Evolutionary conservation across 2,329 filamentous ascomycete species (phyloP).

Genomic region (Claviceps sorghi): DNA sequence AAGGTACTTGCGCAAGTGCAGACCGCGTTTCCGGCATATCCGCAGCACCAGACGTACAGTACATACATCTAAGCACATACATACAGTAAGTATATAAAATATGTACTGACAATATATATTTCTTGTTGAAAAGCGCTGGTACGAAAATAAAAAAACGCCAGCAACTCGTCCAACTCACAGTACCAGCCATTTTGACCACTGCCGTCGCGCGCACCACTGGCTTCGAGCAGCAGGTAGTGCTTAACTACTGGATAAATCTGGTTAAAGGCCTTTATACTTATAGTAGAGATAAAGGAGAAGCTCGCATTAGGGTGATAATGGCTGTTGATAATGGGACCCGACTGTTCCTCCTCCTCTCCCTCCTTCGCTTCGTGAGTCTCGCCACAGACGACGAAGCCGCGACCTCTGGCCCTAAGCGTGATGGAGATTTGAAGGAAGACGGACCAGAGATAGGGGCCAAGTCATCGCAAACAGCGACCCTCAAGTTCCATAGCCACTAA

Average conservation of each 20-base stretch:
- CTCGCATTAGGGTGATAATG: conserved; percentile 96
- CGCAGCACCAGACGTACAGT: neutral
- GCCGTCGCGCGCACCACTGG: conserved; percentile 65
- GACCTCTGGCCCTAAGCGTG: too few relatives aligned
- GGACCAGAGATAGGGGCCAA: neutral
- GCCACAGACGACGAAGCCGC: too few relatives aligned
- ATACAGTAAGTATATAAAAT: too few relatives aligned
- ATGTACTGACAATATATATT: too few relatives aligned
- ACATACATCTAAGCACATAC: too few relatives aligned
- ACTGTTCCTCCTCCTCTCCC: conserved; percentile 36
- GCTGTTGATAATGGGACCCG: conserved; percentile 58
- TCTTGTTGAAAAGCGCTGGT: too few relatives aligned
- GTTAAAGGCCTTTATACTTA: conserved; percentile 53
- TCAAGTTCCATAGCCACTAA: too few relatives aligned
- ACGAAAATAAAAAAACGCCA: too few relatives aligned
- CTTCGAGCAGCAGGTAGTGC: conserved; percentile 66
- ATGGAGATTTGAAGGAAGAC: too few relatives aligned
- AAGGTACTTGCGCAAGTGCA: neutral
- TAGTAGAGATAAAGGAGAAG: conserved; percentile 70
- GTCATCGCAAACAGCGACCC: too few relatives aligned
- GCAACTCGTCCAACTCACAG: conserved; percentile 30
- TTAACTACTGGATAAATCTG: conserved; percentile 58
- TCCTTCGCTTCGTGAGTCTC: too few relatives aligned
- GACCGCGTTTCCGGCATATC: neutral
- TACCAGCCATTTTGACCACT: conserved; percentile 89